Conservation (phyloP, 179 eudicot genomes). For the Pouteria campechiana region DNA sequence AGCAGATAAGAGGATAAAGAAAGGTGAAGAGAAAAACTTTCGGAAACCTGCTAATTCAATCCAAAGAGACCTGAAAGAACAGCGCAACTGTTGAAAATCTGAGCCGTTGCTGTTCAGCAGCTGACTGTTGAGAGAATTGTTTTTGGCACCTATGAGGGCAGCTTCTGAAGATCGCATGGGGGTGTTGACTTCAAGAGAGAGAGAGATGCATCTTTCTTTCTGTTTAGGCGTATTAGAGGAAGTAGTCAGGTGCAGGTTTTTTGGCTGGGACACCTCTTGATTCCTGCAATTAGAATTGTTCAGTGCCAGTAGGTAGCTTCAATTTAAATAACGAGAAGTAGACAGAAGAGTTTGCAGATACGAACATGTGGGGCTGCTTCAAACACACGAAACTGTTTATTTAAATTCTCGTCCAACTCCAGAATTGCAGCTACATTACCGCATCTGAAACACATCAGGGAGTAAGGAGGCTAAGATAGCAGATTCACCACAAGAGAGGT, state of each 20-base stretch:
- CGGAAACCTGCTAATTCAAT: too few relatives aligned
- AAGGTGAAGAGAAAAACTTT: too few relatives aligned
- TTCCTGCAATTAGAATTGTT: conserved; percentile 43
- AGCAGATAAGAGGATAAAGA: too few relatives aligned
- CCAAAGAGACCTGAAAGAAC: too few relatives aligned
- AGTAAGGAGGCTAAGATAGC: neutral
- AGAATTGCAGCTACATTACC: conserved; percentile 99
- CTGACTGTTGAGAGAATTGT: too few relatives aligned
- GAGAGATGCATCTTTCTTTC: too few relatives aligned
- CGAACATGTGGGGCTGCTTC: conserved; percentile 97
- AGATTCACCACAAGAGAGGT: neutral
- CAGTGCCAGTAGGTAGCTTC: neutral
- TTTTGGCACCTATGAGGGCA: too few relatives aligned
- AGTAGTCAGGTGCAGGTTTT: conserved; percentile 91
- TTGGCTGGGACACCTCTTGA: conserved; percentile 87
- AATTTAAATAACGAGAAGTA: neutral
- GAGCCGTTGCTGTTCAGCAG: too few relatives aligned
- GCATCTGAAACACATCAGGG: conserved; percentile 43
- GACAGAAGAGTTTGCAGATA: conserved; percentile 1
- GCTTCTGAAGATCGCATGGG: too few relatives aligned
- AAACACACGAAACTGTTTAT: conserved; percentile 72
- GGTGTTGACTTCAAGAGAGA: too few relatives aligned
- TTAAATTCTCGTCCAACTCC: conserved; percentile 86
- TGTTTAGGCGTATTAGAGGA: too few relatives aligned
- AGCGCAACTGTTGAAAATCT: too few relatives aligned